A percentile compares a stretch with the other conserved stretches of the same genome.
Conservation (phyloP, 2,329 filamentous ascomycete species). For the Beauveria medogensis region DNA sequence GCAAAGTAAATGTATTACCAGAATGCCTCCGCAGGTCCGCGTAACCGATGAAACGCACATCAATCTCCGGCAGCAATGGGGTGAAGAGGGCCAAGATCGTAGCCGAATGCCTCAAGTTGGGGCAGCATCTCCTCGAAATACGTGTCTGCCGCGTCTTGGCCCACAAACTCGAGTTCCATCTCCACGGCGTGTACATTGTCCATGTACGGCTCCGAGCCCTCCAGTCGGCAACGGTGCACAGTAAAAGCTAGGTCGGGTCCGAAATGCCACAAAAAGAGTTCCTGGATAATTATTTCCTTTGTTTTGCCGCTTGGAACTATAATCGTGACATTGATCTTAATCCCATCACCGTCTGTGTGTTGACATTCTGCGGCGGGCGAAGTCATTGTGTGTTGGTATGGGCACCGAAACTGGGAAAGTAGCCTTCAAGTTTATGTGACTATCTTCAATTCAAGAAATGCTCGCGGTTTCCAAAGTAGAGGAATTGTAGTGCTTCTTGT, state of each 20-base stretch:
- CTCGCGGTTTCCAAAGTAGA: background rate
- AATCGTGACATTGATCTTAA: background rate
- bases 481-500: background rate
- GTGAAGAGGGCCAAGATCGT: background rate
- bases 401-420: too few relatives aligned
- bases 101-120: background rate
- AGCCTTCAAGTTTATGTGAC: background rate
- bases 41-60: too few relatives aligned
- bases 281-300: background rate
- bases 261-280: background rate
- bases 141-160: background rate
- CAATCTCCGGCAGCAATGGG: too few relatives aligned
- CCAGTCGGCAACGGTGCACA: background rate
- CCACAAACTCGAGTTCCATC: background rate
- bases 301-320: background rate
- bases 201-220: background rate
- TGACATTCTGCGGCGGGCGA: background rate
- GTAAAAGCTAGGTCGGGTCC: background rate
- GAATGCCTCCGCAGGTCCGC: too few relatives aligned
- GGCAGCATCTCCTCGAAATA: background rate
- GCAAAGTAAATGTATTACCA: too few relatives aligned
- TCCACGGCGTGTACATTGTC: background rate
- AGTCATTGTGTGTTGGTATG: background rate
- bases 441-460: background rate
- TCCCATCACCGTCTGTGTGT: background rate